Evolutionary conservation across 108 stramenopile genomes (phyloP).

Genomic region (Cylindrotheca closterium): DNA sequence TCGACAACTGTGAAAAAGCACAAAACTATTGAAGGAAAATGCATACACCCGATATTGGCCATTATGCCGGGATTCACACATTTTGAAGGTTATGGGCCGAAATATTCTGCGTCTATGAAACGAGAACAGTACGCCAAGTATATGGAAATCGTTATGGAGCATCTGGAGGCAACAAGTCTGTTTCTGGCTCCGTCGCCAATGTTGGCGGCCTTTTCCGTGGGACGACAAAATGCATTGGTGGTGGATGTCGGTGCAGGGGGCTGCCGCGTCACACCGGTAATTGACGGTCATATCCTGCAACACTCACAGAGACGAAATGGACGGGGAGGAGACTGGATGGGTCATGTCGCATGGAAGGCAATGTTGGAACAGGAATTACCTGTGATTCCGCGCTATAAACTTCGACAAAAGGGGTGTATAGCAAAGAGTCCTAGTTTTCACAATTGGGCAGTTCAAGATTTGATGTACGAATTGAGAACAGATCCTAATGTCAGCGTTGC

Average conservation of each 20-base stretch:
- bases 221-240: conserved; percentile 75
- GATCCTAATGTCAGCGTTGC: conserved; percentile 30
- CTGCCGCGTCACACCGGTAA: conserved; percentile 70
- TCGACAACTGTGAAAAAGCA: conserved; percentile 1
- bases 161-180: conserved; percentile 62
- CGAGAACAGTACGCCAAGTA: conserved; percentile 52
- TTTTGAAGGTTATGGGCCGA: conserved; percentile 9
- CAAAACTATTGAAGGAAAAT: conserved; percentile 27
- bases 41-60: conserved; percentile 52
- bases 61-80: conserved; percentile 45
- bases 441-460: conserved; percentile 67
- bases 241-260: conserved; percentile 80
- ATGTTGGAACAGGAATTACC: conserved; percentile 40
- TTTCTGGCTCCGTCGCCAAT: conserved; percentile 81
- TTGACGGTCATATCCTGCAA: conserved; percentile 74
- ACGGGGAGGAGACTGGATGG: conserved; percentile 78
- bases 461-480: conserved; percentile 80
- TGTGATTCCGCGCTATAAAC: conserved; percentile 55
- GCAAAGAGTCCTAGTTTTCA: conserved; percentile 44
- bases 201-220: conserved; percentile 77
- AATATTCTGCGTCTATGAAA: conserved; percentile 25
- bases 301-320: conserved; percentile 67
- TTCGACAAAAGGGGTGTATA: conserved; percentile 13
- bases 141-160: conserved; percentile 77
- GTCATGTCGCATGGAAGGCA: conserved; percentile 62